Conservation (phyloP, 2,329 filamentous ascomycete genomes). For the Paramyrothecium roridum region DNA sequence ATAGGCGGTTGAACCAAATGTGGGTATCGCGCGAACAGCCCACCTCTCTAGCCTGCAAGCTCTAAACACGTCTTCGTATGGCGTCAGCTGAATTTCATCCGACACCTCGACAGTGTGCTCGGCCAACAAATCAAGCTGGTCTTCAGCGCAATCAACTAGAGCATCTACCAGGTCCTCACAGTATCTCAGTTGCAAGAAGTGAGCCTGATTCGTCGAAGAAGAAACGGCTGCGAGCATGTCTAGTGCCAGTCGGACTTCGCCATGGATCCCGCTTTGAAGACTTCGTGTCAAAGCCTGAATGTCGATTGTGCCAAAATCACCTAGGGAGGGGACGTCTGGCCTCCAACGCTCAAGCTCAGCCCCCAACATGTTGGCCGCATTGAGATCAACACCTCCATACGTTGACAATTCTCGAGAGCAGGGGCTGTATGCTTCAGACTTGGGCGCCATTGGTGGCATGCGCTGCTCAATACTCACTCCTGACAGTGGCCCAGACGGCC, state of each 20-base stretch:
- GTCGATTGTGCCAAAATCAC: conserved; percentile 84
- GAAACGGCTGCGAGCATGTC: conserved; percentile 74
- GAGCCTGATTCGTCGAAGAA: conserved; percentile 58
- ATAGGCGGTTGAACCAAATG: conserved; percentile 74
- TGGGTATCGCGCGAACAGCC: conserved; percentile 66
- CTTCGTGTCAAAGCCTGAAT: conserved; percentile 86
- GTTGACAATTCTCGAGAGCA: conserved; percentile 52
- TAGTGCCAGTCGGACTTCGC: conserved; percentile 84
- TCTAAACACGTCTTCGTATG: conserved; percentile 85
- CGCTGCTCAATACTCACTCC: conserved; percentile 20
- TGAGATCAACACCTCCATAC: conserved; percentile 71
- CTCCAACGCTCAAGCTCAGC: conserved; percentile 65
- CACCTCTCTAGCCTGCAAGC: conserved; percentile 73
- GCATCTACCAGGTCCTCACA: conserved; percentile 89
- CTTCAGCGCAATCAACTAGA: conserved; percentile 85
- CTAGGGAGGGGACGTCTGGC: conserved; percentile 70
- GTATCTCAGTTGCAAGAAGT: conserved; percentile 64
- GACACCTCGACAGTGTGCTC: conserved; percentile 83
- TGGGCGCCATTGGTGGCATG: conserved; percentile 35
- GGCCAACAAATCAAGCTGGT: conserved; percentile 79
- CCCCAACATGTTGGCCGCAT: conserved; percentile 61
- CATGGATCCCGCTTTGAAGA: conserved; percentile 83
- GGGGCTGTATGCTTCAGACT: conserved; percentile 53
- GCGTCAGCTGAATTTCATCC: conserved; percentile 75
- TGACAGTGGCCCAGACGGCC: conserved; percentile 16